These are phyloP conservation scores for Rhodotorula babjevae DNA, from an alignment of 768 basidiomycete species.

Conservation along the genomic window DNA sequence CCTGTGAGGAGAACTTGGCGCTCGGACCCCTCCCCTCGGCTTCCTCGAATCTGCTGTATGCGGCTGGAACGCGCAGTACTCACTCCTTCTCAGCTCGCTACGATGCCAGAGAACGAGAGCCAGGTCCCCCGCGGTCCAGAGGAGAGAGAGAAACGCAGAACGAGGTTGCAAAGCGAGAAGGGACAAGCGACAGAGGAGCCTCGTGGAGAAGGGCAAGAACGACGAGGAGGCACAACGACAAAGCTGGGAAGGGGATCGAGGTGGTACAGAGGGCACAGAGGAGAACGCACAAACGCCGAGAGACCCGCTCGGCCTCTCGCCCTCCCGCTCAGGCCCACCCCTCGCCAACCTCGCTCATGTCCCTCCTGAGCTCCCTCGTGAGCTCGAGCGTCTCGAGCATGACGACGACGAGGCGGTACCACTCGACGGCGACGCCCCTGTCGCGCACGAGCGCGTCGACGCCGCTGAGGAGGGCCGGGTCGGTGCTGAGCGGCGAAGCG, in stretches of 20 bases:
- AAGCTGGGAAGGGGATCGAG: too few relatives aligned
- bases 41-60: too few relatives aligned
- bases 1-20: background rate
- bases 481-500: background rate
- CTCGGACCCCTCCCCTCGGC: too few relatives aligned
- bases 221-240: background rate
- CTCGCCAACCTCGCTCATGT: background rate
- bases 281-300: background rate
- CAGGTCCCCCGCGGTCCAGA: background rate
- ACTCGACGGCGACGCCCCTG: background rate
- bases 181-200: background rate
- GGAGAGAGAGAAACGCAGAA: background rate
- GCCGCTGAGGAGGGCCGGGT: background rate
- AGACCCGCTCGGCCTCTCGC: background rate
- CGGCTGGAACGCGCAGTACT: too few relatives aligned
- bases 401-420: background rate
- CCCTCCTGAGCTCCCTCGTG: conserved; percentile 12
- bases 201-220: background rate
- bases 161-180: background rate
- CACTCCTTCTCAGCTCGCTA: too few relatives aligned
- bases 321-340: background rate
- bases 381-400: background rate
- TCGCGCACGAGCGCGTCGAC: conserved; percentile 3
- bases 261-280: background rate
- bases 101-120: too few relatives aligned